A percentile compares a stretch with the other conserved stretches of the same genome.
Evolutionary conservation across 2,329 filamentous ascomycete species (phyloP).

Genomic region (Epichloe sibirici): DNA sequence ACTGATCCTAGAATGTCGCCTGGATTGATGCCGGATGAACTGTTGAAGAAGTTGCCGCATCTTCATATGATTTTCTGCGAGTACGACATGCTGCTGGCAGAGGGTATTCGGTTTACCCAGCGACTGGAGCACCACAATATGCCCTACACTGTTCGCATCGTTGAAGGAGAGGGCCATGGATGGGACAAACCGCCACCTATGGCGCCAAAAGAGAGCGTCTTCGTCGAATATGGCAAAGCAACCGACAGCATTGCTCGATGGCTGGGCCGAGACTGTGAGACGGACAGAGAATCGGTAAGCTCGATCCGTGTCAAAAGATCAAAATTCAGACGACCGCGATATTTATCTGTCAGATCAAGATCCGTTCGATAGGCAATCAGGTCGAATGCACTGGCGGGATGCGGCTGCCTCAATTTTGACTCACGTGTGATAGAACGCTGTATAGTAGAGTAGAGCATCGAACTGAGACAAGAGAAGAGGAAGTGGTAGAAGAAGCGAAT

Average conservation of each 20-base stretch:
- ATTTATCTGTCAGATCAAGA: slow-evolving; percentile 20
- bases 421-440: not conserved
- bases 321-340: slow-evolving; percentile 19
- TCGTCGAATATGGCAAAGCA: slow-evolving; percentile 33
- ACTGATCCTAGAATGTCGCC: slow-evolving; percentile 46
- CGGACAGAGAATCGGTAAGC: slow-evolving; percentile 22
- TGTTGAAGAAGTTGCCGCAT: slow-evolving; percentile 39
- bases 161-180: slow-evolving; percentile 32
- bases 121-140: slow-evolving; percentile 32
- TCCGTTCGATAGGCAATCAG: slow-evolving; percentile 14
- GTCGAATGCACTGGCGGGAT: not conserved
- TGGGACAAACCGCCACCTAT: slow-evolving; percentile 37
- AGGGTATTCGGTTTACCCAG: slow-evolving; percentile 48
- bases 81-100: slow-evolving; percentile 50
- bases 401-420: too few relatives aligned
- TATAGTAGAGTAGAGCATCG: too few relatives aligned
- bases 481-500: too few relatives aligned
- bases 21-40: slow-evolving; percentile 38
- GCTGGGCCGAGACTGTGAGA: slow-evolving; percentile 26
- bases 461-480: too few relatives aligned
- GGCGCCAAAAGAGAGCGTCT: slow-evolving; percentile 30
- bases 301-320: slow-evolving; percentile 23
- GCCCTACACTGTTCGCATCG: slow-evolving; percentile 27
- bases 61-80: slow-evolving; percentile 51
- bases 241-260: slow-evolving; percentile 28